Conservation (phyloP, 108 stramenopile genomes). For the Aurantiochytrium sp. region DNA sequence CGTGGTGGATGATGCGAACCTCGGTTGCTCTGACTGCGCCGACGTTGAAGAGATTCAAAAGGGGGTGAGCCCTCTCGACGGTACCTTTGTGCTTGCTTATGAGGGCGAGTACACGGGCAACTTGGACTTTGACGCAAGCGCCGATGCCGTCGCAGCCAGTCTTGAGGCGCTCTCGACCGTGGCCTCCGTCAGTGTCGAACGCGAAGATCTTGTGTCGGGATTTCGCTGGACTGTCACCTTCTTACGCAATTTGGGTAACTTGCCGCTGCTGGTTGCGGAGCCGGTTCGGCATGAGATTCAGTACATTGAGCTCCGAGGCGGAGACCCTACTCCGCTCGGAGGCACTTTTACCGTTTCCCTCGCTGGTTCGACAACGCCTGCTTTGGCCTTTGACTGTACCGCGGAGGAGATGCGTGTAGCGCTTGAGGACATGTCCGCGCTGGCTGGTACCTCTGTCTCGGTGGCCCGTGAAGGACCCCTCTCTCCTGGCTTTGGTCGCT, state of each 20-base stretch:
- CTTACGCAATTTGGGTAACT: conserved; percentile 59
- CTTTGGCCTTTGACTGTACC: conserved; percentile 53
- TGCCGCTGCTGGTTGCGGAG: conserved; percentile 48
- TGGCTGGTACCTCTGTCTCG: neutral
- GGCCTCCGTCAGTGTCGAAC: conserved; percentile 33
- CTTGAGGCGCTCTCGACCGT: conserved; percentile 53
- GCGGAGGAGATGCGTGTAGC: conserved; percentile 52
- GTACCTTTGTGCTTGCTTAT: conserved; percentile 63
- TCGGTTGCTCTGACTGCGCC: neutral
- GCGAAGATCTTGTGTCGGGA: conserved; percentile 36
- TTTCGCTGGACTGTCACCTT: conserved; percentile 68
- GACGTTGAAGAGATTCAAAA: conserved; percentile 39
- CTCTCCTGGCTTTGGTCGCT: neutral
- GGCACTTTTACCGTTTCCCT: conserved; percentile 59
- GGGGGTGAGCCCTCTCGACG: conserved; percentile 51
- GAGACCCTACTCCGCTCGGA: conserved; percentile 65
- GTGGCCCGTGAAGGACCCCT: neutral
- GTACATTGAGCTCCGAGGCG: conserved; percentile 50
- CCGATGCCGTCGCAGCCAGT: conserved; percentile 41
- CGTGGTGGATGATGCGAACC: neutral
- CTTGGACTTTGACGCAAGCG: conserved; percentile 60
- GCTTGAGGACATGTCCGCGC: conserved; percentile 49
- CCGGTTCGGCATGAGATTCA: conserved; percentile 53
- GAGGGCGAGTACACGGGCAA: conserved; percentile 51
- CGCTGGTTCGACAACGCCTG: conserved; percentile 33